phyloP scores from a whole-genome alignment of 257 asterid species.

The Lycium ferocissimum region DNA sequence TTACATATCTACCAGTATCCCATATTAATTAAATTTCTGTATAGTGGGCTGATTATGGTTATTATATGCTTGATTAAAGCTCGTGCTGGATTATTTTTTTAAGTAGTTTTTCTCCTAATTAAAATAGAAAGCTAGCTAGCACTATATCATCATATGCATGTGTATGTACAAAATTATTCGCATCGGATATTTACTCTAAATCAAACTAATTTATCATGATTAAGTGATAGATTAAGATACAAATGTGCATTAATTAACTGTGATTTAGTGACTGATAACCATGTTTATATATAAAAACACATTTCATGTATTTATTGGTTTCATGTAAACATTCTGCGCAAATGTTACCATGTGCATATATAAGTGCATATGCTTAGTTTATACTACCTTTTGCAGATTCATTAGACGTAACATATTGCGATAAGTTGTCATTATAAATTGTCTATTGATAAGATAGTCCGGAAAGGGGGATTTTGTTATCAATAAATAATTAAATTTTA shows the following conservation, averaged over 20 bases:
- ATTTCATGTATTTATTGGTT: too few species aligned
- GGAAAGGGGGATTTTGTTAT: background rate
- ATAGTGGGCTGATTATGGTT: background rate
- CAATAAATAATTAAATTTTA: background rate
- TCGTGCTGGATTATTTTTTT: background rate
- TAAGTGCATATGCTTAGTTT: background rate
- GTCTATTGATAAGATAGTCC: background rate
- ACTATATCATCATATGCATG: too few species aligned
- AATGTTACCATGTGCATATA: too few species aligned
- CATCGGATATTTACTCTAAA: too few species aligned
- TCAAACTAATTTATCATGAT: too few species aligned
- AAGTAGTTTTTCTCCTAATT: background rate
- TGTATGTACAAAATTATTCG: too few species aligned
- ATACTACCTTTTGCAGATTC: background rate
- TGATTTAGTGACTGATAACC: too few species aligned
- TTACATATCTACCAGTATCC: background rate
- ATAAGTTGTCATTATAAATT: background rate
- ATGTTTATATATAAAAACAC: too few species aligned
- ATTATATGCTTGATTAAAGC: background rate
- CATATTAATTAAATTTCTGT: background rate
- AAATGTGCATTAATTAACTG: too few species aligned
- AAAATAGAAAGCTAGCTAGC: background rate
- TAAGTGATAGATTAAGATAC: too few species aligned
- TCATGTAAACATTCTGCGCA: too few species aligned
- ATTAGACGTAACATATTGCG: background rate